Base-by-base conservation (phyloP, 2,329 filamentous ascomycete genomes). In the Aschersonia sp. region DNA sequence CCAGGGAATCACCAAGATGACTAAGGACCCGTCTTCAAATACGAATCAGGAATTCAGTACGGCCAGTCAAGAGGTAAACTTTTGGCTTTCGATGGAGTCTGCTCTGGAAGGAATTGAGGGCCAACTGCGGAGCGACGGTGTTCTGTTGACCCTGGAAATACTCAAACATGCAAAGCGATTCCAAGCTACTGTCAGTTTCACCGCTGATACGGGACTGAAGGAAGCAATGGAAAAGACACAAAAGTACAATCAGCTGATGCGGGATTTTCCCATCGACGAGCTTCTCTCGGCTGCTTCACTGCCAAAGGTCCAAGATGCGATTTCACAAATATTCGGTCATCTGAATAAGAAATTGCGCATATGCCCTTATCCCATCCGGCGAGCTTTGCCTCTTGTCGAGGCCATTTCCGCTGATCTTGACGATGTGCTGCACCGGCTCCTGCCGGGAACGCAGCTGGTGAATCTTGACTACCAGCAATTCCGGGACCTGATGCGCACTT, bases 191-290 rank as follows among this genome's bases (percentile, higher is more conserved):
- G 86, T 97, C 58, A 97, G 90, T 69, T 97, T 99, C 63, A 85
- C 84, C 37, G 87, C 92, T 2, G 94, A 99, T 65, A 98, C 92
- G 37, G 90, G 92, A 3, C 67, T 98, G 62, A 95, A 94, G 64
- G 92, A 98, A 66, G 88, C 88, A 30, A 92, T 89, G 63, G 92
- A 98, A 52, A 85, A 86, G 62, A 94, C 98, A 44, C 87, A 95
- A 64, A 96, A 96, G 66, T 98, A 97, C 72, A 99, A 98, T 62
- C 87, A 94, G 68, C 77, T 98, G 30, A 97, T 99, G 87, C 84
- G 92, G 53, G 94, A 98, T 63, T 97, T 99, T 54, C 92, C 92
- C 0, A 73, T 98, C 35, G 90, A 97, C 60, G 92, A 99, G 63
- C 70, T 99, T 31, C 76, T 96, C 14, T 95, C 92, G 12, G 89